Evolutionary conservation across 768 basidiomycete genomes (phyloP).

Genomic region (Tremella fuciformis): DNA sequence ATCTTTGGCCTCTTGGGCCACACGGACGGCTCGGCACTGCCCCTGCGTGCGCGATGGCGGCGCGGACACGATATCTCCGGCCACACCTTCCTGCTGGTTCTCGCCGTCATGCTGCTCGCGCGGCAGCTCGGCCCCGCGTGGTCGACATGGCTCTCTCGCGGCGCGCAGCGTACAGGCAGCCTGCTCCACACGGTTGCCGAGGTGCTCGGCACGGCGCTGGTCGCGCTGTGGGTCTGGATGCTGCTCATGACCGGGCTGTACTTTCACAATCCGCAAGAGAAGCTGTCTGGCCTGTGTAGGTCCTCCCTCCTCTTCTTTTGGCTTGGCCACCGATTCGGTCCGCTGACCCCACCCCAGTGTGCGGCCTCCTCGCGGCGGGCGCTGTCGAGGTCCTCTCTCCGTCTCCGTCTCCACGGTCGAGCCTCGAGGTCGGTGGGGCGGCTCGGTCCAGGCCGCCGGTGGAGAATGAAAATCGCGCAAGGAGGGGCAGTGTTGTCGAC

Average conservation of each 20-base stretch:
- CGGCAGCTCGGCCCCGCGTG: slow-evolving; percentile 63
- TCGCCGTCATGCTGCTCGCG: slow-evolving; percentile 71
- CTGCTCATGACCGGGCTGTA: slow-evolving; percentile 77
- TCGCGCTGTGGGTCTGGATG: slow-evolving; percentile 71
- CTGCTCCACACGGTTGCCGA: slow-evolving; percentile 17
- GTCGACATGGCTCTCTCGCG: slow-evolving; percentile 15
- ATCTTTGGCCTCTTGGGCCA: slow-evolving; percentile 8
- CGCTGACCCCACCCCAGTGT: background rate
- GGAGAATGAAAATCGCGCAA: slow-evolving; percentile 36
- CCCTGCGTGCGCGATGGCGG: slow-evolving; percentile 61
- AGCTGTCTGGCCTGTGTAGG: slow-evolving; percentile 78
- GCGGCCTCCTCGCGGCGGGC: background rate
- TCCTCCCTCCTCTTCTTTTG: slow-evolving; percentile 31
- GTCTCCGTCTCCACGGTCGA: background rate
- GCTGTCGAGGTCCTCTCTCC: slow-evolving; percentile 9
- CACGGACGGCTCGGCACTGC: background rate
- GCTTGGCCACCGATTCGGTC: background rate
- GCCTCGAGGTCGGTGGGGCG: too few relatives aligned
- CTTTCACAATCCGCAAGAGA: slow-evolving; percentile 86
- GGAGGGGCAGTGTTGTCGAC: slow-evolving; percentile 31
- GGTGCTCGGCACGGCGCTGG: slow-evolving; percentile 24
- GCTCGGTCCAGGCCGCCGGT: too few relatives aligned
- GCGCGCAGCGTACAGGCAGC: background rate
- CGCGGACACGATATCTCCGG: slow-evolving; percentile 91
- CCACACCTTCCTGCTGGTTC: slow-evolving; percentile 82